Evolutionary conservation across 2,329 filamentous ascomycete genomes (phyloP), one percentile per base, ranked within the genome.

Genomic region (Rhytidhysteron rufulum): DNA sequence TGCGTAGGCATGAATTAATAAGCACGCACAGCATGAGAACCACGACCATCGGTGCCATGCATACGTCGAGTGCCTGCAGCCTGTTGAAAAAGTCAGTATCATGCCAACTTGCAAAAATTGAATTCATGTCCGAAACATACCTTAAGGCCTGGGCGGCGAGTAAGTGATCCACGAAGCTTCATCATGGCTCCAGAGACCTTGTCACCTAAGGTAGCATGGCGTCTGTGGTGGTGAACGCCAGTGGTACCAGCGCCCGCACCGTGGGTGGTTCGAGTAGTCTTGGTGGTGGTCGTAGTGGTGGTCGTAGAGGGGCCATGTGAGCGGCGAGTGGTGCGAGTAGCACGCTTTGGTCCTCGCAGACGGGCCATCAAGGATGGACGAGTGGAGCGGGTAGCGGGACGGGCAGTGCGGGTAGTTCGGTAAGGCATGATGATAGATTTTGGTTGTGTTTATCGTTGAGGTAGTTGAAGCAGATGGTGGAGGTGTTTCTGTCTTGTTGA

Each of bases 121-220:
- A 17, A 24, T 10, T 6, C 16, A 34, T 40, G 4, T 30, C 15
- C 15, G 13, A 38, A 34, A 47, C 56, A 51, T 57, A 80, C 80
- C 81, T 90, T 90, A 49, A 85, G 68, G 18, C 82, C 86, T 2
- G 85, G 83, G 30, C 80, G 74, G 34, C 79, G 66, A 1, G 83
- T 89, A 42, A 91, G 59, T 39, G 72, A 79, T 6, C 87, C 86
- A 64, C 80, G 82, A 48, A 91, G 65, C 70, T 79, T 87, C 69
- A 86, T 73, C 62, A 91, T 70, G 0, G 85, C 86, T 15, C 87
- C 87, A 36, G 78, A 82, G 52, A 91, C 75, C 67, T 90, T 91
- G 69, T 91, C 86, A 34, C 83, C 83, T 49, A 90, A 70, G 29
- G 75, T 79, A 3, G 79, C 75, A 54, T 82, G 79, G 56, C 85